Conservation (phyloP, 140 eudicot species). For the Senecio squalidus region DNA sequence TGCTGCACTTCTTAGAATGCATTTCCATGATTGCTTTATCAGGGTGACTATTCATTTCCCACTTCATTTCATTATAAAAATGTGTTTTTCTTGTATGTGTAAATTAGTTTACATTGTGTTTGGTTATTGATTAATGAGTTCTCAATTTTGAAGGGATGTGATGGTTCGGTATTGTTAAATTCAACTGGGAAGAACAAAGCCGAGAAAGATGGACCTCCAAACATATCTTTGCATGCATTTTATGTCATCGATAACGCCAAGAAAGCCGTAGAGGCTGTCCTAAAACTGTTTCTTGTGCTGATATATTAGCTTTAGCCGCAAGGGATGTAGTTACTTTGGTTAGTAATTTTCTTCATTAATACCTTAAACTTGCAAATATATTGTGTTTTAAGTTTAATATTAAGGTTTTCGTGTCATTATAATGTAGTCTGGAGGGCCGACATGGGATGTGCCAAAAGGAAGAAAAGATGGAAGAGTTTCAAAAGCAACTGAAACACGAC, state of each 20-base stretch:
- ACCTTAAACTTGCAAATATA: background rate
- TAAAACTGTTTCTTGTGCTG: conserved; percentile 91
- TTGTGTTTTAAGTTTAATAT: background rate
- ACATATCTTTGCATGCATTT: conserved; percentile 80
- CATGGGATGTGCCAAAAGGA: conserved; percentile 46
- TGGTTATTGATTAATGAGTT: background rate
- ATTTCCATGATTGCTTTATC: conserved; percentile 91
- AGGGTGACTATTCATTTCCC: conserved; percentile 39
- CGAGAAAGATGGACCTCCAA: conserved; percentile 76
- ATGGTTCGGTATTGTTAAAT: conserved; percentile 71
- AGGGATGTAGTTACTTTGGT: conserved; percentile 78
- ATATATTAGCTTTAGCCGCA: conserved; percentile 75
- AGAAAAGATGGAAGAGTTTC: conserved; percentile 49
- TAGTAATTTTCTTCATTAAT: conserved; percentile 18
- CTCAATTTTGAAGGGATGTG: conserved; percentile 62
- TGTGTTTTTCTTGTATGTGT: no score
- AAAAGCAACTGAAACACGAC: conserved; percentile 39
- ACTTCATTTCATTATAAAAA: background rate
- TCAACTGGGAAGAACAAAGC: conserved; percentile 48
- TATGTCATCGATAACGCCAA: conserved; percentile 74
- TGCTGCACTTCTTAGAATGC: conserved; percentile 91
- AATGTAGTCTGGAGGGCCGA: conserved; percentile 42
- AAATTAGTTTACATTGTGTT: background rate
- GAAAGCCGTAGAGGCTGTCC: conserved; percentile 74
- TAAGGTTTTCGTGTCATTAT: background rate